phyloP scores from a whole-genome alignment of 257 asterid genomes.

The Fraxinus excelsior region DNA sequence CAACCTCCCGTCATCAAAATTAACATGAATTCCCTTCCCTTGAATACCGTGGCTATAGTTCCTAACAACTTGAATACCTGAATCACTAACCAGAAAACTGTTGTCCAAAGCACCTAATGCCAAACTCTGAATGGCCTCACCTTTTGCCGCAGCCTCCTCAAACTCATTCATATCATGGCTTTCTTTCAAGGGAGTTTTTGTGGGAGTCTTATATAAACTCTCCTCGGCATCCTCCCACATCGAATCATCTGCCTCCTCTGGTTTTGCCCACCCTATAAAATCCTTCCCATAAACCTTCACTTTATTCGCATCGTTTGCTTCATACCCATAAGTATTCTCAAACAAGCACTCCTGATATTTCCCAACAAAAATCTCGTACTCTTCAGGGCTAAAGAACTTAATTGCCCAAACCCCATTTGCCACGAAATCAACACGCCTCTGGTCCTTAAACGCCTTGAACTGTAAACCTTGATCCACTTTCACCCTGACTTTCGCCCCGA shows the following conservation, averaged over 20 bases:
- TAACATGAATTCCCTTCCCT: conserved; percentile 85
- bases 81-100: conserved; percentile 82
- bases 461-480: conserved; percentile 68
- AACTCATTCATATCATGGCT: conserved; percentile 67
- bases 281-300: conserved; percentile 92
- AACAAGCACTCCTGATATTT: conserved; percentile 67
- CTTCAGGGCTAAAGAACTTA: conserved; percentile 56
- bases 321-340: conserved; percentile 81
- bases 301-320: conserved; percentile 73
- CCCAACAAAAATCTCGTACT: conserved; percentile 50
- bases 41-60: conserved; percentile 84
- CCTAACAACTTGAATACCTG: conserved; percentile 85
- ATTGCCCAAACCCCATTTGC: conserved; percentile 86
- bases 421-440: conserved; percentile 81
- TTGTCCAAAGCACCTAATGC: conserved; percentile 94
- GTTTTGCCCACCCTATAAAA: conserved; percentile 89
- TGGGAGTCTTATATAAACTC: conserved; percentile 45
- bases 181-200: conserved; percentile 47
- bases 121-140: conserved; percentile 82
- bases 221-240: conserved; percentile 93
- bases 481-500: conserved; percentile 65
- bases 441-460: conserved; percentile 70
- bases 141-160: conserved; percentile 69
- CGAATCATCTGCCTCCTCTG: conserved; percentile 82
- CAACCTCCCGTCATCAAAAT: conserved; percentile 56